Evolutionary conservation across 2,329 filamentous ascomycete species (phyloP).

Genomic region (Botryotinia narcissicola): DNA sequence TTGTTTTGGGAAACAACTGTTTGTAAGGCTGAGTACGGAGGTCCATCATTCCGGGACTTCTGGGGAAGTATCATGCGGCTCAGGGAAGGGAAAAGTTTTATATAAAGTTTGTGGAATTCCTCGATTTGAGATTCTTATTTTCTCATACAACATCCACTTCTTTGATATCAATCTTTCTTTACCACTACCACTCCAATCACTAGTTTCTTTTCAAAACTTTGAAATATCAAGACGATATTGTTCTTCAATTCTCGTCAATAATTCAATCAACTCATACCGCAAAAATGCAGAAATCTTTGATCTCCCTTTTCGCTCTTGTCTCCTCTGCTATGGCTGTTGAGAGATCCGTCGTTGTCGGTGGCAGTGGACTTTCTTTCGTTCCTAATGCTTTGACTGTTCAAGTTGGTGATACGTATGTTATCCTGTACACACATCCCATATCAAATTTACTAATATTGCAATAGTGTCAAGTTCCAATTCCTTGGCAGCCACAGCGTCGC

Average conservation of each 20-base stretch:
- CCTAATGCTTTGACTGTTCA: constrained; percentile 63
- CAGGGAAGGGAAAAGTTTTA: neutral
- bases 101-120: neutral
- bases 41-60: neutral
- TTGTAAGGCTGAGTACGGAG: constrained; percentile 9
- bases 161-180: neutral
- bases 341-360: constrained; percentile 65
- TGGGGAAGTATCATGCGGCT: neutral
- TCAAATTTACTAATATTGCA: constrained; percentile 46
- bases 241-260: neutral
- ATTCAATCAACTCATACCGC: neutral
- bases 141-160: neutral
- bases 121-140: neutral
- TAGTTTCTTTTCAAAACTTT: neutral
- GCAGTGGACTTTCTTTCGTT: constrained; percentile 54
- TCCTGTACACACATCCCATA: constrained; percentile 59
- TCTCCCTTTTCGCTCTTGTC: neutral
- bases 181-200: neutral
- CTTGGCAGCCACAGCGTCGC: constrained; percentile 72
- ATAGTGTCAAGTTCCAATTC: constrained; percentile 11
- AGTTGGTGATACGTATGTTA: constrained; percentile 47
- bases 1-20: neutral
- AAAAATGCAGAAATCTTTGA: constrained; percentile 8
- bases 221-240: neutral
- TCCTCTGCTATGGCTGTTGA: constrained; percentile 27